Evolutionary conservation across 2,329 filamentous ascomycete species (phyloP).

Genomic region (Rhynchosporium graminicola): DNA sequence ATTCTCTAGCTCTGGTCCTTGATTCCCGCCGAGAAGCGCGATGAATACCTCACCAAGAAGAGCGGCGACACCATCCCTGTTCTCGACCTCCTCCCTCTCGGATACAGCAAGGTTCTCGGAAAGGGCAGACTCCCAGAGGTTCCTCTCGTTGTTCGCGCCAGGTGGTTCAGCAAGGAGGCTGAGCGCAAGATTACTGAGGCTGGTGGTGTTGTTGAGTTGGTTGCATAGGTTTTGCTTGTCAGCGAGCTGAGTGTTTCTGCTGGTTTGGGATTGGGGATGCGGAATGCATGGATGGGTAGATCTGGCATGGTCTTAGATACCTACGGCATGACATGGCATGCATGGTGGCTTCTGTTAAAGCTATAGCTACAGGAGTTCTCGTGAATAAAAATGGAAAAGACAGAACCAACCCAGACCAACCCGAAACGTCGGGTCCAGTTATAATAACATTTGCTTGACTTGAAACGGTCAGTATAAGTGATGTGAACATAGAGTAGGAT

Average conservation of each 20-base stretch:
- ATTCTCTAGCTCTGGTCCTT: conserved; percentile 82
- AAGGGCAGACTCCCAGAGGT: conserved; percentile 95
- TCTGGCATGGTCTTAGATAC: neutral
- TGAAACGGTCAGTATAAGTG: too few species aligned
- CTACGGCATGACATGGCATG: conserved; percentile 5
- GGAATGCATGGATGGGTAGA: conserved; percentile 19
- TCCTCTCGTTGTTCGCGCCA: conserved; percentile 89
- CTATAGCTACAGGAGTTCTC: conserved; percentile 7
- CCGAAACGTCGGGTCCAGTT: too few species aligned
- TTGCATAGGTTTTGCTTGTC: conserved; percentile 67
- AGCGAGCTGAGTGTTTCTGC: neutral
- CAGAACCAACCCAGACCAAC: too few species aligned
- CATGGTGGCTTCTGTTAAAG: conserved; percentile 15
- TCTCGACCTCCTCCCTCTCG: conserved; percentile 94
- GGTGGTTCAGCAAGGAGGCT: conserved; percentile 93
- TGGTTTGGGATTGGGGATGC: conserved; percentile 22
- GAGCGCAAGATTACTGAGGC: conserved; percentile 99
- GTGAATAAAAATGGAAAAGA: conserved; percentile 4
- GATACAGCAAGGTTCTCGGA: conserved; percentile 98
- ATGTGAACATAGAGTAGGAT: too few species aligned
- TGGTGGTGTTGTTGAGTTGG: conserved; percentile 92
- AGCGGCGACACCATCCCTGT: conserved; percentile 94
- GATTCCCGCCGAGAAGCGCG: conserved; percentile 88
- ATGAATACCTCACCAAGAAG: conserved; percentile 79
- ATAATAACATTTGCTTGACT: too few species aligned